These are phyloP conservation scores for Neonectria punicea DNA, from an alignment of 2,329 filamentous ascomycete species.

Conservation along the genomic window DNA sequence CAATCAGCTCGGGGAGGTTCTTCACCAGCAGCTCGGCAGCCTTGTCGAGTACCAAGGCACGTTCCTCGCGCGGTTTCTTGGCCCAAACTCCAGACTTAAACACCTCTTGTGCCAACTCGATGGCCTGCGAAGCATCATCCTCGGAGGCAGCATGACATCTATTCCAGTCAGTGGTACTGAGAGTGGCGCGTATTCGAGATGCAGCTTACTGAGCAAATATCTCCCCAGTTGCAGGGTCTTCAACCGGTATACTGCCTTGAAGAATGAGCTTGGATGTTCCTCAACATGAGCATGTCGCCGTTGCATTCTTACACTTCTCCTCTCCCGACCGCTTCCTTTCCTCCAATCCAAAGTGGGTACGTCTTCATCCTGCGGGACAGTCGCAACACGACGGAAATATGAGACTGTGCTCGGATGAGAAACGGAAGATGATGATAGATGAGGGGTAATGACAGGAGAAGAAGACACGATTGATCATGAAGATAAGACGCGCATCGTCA, in stretches of 20 bases:
- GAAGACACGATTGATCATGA: not conserved
- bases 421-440: not conserved
- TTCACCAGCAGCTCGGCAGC: slow-evolving; percentile 64
- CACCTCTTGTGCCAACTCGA: slow-evolving; percentile 66
- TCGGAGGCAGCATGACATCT: slow-evolving; percentile 46
- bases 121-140: slow-evolving; percentile 42
- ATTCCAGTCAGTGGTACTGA: not conserved
- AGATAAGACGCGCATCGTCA: not conserved
- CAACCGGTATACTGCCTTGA: slow-evolving; percentile 57
- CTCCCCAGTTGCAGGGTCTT: slow-evolving; percentile 64
- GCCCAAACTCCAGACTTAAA: slow-evolving; percentile 77
- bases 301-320: slow-evolving; percentile 57
- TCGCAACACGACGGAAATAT: not conserved
- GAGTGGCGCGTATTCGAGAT: not conserved
- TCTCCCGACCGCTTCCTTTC: slow-evolving; percentile 46
- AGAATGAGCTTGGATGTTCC: not conserved
- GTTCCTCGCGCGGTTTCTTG: slow-evolving; percentile 62
- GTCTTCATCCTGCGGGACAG: slow-evolving; percentile 2
- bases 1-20: slow-evolving; percentile 66
- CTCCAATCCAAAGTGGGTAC: slow-evolving; percentile 40
- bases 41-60: slow-evolving; percentile 71
- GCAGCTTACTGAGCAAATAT: slow-evolving; percentile 59
- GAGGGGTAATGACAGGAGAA: not conserved
- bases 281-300: not conserved
- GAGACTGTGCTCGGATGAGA: not conserved